Base-by-base conservation (phyloP, 1,284 basidiomycete genomes). In the Vanrija sp. region DNA sequence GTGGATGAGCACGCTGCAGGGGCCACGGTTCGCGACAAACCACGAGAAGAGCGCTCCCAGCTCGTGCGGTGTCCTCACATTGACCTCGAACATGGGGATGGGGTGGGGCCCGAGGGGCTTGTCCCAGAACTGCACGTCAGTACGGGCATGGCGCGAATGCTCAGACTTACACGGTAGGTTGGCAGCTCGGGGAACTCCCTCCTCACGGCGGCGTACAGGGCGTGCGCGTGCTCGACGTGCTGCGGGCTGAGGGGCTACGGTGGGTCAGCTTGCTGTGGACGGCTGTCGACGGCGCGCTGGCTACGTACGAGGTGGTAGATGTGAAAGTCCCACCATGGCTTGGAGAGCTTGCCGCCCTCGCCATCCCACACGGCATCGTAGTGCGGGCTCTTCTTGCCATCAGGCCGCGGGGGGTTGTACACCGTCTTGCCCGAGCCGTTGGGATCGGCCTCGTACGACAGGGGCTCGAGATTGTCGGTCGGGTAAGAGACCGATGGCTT, bases 1-100 rank as follows among this genome's bases (percentile, higher is more conserved):
- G 70, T 88, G 85, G 55, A 88, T 76, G 12, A 87, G 77, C 6
- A 87, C 85, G 19, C 85, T 86, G 74, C 82, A 83, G 1, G 84
- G 83, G 3, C 85, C 85, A 1, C 84, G 79, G 64, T 85, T 78
- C 12, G 84, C 82, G 3, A 79, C 80, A 3, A 86, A 77, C 80
- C 82, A 87, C 8, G 82, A 81, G 64, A 85, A 83, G 24, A 86
- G 68, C 0, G 84, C 78, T 2, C 85, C 85, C 0, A 84, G 84
- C 62, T 86, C 82, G 56, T 81, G 81, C 2, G 85, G 83, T 6
- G 73, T 81, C 70, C 85, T 85, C 4, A 81, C 82, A 66, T 86
- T 84, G 43, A 85, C 80, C 67, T 85, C 84, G 64, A 85, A 86
- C 83, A 85, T 86, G 2, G 84, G 80, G 3, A 80, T 79, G 0